Base-by-base conservation (phyloP, 805 yeast species). In the Metschnikowia koreensis region DNA sequence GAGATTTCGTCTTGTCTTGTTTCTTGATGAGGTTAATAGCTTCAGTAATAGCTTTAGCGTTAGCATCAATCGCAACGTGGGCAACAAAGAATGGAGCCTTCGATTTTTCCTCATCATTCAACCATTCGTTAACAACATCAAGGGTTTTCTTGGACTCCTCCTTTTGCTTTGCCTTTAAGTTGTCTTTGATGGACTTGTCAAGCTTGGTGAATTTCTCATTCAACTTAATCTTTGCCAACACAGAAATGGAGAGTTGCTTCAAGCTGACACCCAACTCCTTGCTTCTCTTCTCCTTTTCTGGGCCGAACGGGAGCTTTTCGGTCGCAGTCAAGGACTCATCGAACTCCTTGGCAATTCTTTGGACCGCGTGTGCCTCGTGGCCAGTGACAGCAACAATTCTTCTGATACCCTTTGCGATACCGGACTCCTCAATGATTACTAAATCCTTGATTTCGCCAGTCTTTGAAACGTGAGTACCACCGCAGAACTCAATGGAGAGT, bases 341-440 rank as follows among this genome's bases (percentile, higher is more conserved):
- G 65, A 85, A 93, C 52, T 86, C 93, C 29, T 67, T 64, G 47
- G 97, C 97, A 58, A 86, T 67, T 67, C 89, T 81, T 78, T 94
- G 97, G 47, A 91, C 97, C 62, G 84, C 93, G 62, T 82, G 84
- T 13, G 99, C 98, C 58, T 84, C 96, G 48, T 82, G 76, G 44
- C 98, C 98, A 15, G 97, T 88, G 47, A 94, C 97, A 28, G 97
- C 98, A 52, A 94, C 97, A 68, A 94, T 88, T 80, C 99, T 89
- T 75, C 99, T 85, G 57, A 91, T 90, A 73, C 99, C 99, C 76
- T 94, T 94, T 55, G 99, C 98, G 70, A 94, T 94, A 73, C 99
- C 98, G 58, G 89, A 82, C 74, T 94, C 99, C 77, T 94, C 99
- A 56, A 87, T 76, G 49, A 94, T 81, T 36, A 94, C 89, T 58